A percentile compares a stretch with the other conserved stretches of the same genome.
These are phyloP conservation scores for Panellus pusillus DNA, from an alignment of 768 basidiomycete species.

Conservation along the genomic window DNA sequence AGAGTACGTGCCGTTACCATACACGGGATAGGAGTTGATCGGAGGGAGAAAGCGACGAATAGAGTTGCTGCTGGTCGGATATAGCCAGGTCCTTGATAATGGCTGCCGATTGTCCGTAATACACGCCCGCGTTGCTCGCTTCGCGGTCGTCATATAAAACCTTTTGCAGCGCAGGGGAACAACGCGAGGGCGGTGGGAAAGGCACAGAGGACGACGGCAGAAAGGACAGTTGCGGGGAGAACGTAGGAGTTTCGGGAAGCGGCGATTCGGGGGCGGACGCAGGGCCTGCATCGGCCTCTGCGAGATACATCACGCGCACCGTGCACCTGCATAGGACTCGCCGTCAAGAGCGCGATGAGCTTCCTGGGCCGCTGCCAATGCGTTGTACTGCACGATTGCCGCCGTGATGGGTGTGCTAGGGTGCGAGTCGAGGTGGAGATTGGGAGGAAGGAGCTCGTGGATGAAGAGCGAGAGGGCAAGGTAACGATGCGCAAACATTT, in stretches of 20 bases:
- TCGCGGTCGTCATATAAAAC: constrained; percentile 16
- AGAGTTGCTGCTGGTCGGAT: constrained; percentile 9
- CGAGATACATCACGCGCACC: constrained; percentile 15
- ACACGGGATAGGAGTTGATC: constrained; percentile 6
- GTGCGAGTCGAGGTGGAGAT: constrained; percentile 2
- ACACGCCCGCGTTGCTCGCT: constrained; percentile 8
- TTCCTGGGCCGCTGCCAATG: constrained; percentile 15
- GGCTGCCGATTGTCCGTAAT: constrained; percentile 2
- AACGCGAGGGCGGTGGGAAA: not conserved
- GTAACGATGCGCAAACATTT: constrained; percentile 58
- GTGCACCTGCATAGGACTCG: constrained; percentile 19
- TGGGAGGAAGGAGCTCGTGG: not conserved
- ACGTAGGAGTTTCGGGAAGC: constrained; percentile 2
- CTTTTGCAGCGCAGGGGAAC: constrained; percentile 8
- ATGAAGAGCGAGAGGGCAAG: constrained; percentile 47
- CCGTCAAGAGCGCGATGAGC: constrained; percentile 17
- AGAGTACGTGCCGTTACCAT: constrained; percentile 8
- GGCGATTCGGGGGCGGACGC: constrained; percentile 13
- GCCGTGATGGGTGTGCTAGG: constrained; percentile 6
- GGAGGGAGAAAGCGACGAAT: constrained; percentile 1
- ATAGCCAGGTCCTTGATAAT: constrained; percentile 3
- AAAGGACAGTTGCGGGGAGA: constrained; percentile 8
- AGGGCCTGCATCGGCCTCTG: constrained; percentile 12
- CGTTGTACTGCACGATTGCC: constrained; percentile 17
- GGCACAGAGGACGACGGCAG: not conserved